These are phyloP conservation scores for Ogataea pini DNA, from an alignment of 805 yeast genomes.

Conservation along the genomic window DNA sequence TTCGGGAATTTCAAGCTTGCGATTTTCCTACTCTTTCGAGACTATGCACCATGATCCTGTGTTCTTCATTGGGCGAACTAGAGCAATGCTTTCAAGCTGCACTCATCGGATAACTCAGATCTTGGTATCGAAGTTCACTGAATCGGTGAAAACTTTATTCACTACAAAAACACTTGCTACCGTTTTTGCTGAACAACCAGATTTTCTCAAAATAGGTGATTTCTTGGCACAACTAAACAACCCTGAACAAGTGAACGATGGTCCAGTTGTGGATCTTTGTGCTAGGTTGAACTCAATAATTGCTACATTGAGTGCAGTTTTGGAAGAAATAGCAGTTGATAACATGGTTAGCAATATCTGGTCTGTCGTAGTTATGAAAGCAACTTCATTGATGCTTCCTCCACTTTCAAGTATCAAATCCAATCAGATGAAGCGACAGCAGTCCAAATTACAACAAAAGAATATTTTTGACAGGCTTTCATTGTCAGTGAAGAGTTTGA, in stretches of 20 bases:
- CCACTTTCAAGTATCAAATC: slow-evolving; percentile 16
- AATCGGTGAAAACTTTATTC: slow-evolving; percentile 10
- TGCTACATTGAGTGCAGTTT: slow-evolving; percentile 7
- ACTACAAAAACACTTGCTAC: slow-evolving; percentile 10
- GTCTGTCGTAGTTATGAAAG: slow-evolving; percentile 14
- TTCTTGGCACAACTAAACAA: slow-evolving; percentile 14
- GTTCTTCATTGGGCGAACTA: slow-evolving; percentile 22
- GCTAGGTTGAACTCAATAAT: slow-evolving; percentile 10
- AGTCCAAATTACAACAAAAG: not conserved
- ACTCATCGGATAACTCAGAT: slow-evolving; percentile 17
- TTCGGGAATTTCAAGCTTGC: slow-evolving; percentile 8
- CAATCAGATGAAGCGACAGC: slow-evolving; percentile 1
- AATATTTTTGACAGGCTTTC: slow-evolving; percentile 12
- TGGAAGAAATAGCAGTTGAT: slow-evolving; percentile 17
- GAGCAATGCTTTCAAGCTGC: slow-evolving; percentile 15
- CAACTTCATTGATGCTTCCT: slow-evolving; percentile 18
- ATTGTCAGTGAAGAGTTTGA: slow-evolving; percentile 9
- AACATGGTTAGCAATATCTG: slow-evolving; percentile 16
- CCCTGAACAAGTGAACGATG: slow-evolving; percentile 14
- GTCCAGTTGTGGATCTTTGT: slow-evolving; percentile 10
- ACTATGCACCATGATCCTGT: slow-evolving; percentile 22
- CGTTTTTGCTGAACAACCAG: slow-evolving; percentile 7
- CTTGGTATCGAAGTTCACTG: slow-evolving; percentile 16
- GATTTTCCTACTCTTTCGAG: slow-evolving; percentile 20
- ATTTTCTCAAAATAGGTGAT: slow-evolving; percentile 13